Percentiles rank a stretch among this genome's conserved stretches.
Evolutionary conservation across 2,329 filamentous ascomycete genomes (phyloP).

Genomic region (Aspergillus quadricinctus): DNA sequence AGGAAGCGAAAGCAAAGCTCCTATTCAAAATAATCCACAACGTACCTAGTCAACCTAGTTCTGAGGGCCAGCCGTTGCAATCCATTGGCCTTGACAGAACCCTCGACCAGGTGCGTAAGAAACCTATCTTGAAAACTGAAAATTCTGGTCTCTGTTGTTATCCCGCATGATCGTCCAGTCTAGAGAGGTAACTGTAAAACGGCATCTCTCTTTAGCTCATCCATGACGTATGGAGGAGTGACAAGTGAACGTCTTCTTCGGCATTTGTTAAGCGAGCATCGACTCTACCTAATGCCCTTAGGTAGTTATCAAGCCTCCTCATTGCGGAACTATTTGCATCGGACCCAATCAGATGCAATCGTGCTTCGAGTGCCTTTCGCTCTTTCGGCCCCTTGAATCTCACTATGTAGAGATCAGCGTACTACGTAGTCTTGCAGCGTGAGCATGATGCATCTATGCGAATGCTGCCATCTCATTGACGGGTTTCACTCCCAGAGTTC

Average conservation of each 20-base stretch:
- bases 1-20: no score
- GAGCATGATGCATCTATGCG: conserved; percentile 3
- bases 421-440: conserved; percentile 3
- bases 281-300: background rate
- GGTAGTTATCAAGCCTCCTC: background rate
- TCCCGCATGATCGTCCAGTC: background rate
- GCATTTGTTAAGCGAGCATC: background rate
- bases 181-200: background rate
- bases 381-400: background rate
- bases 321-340: background rate
- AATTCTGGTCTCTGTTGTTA: no score
- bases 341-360: background rate
- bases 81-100: conserved; percentile 5
- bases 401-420: background rate
- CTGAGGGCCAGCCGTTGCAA: background rate
- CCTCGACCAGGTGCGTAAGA: conserved; percentile 15
- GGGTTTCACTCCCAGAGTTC: conserved; percentile 1
- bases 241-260: background rate
- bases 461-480: conserved; percentile 6
- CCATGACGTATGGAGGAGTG: no score
- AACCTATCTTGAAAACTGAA: no score
- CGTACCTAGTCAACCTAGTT: no score
- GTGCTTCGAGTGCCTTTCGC: background rate
- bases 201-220: background rate
- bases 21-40: background rate